These are phyloP conservation scores for Xerocomellus chrysenteron DNA, from an alignment of 768 basidiomycete species.

Conservation along the genomic window DNA sequence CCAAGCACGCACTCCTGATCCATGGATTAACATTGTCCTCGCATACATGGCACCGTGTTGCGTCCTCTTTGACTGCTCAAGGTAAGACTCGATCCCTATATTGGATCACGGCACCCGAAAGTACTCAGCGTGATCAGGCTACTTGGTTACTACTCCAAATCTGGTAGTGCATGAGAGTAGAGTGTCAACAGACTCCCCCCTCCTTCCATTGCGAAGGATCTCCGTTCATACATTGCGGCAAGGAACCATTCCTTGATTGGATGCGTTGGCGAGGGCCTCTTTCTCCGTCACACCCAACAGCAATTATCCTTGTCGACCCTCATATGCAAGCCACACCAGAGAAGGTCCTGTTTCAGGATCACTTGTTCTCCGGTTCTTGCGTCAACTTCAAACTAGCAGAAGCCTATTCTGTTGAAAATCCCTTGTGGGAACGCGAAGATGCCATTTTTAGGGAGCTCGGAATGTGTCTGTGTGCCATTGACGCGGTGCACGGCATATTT, in stretches of 20 bases:
- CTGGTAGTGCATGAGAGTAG: conserved; percentile 17
- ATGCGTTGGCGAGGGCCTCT: background rate
- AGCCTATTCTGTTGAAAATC: conserved; percentile 1
- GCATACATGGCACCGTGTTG: conserved; percentile 20
- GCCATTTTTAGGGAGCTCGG: conserved; percentile 7
- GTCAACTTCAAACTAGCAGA: conserved; percentile 2
- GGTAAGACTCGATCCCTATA: conserved; percentile 2
- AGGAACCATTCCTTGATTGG: conserved; percentile 16
- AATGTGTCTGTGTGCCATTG: conserved; percentile 11
- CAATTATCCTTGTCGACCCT: conserved; percentile 24
- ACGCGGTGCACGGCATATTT: background rate
- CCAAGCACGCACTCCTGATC: conserved; percentile 26
- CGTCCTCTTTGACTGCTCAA: conserved; percentile 11
- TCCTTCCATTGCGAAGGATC: conserved; percentile 13
- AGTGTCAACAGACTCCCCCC: conserved; percentile 6
- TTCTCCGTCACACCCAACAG: conserved; percentile 3
- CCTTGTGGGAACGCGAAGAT: conserved; percentile 14
- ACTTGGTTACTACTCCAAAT: conserved; percentile 21
- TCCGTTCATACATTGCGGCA: conserved; percentile 16
- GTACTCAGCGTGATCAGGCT: conserved; percentile 9
- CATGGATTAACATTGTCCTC: conserved; percentile 26
- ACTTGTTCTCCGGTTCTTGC: background rate
- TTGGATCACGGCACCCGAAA: background rate
- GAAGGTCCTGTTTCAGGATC: background rate
- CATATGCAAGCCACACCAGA: background rate